Evolutionary conservation across 306 rosid species (phyloP), one percentile per base, ranked within the genome.

Genomic region (Gleditsia sinensis): DNA sequence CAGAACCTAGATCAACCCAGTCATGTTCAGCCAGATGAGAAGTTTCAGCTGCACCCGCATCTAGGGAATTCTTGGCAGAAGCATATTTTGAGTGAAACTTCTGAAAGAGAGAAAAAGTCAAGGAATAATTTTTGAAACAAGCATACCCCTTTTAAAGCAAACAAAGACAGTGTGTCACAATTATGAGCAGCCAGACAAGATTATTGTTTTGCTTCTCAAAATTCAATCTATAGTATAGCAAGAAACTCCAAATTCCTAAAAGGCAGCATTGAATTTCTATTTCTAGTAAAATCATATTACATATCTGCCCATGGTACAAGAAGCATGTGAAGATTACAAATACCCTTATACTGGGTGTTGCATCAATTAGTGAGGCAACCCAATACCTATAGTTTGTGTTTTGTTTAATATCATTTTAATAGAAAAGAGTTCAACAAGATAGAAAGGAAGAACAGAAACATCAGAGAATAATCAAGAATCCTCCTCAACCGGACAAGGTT

Each of bases 1-100:
- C 87, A 77, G 65, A 1, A 8, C 76, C 78, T 23, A 70, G 67
- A 60, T 66, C 81, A 67, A 65, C 74, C 79, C 57, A 37, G 67
- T 79, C 58, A 57, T 58, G 67, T 51, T 75, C 70, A 48, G 75
- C 43, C 64, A 78, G 79, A 48, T 59, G 68, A 53, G 83, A 58
- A 40, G 80, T 30, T 72, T 69, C 71, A 48, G 40, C 45, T 25
- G 59, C 68, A 72, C 28, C 76, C 70, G 65, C 75, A 63, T 57
- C 64, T 67, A 24, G 74, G 17, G 81, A 49, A 69, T 24, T 72
- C 69, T 82, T 81, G 57, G 63, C 70, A 46, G 64, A 63, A 51
- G 80, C 66, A 79, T 45, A 54, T 39, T 78, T 86, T 72, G 87
- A 69, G 45, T 84, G 75, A 72, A 76, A 82, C 87, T 85, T 86